These are phyloP conservation scores for Ustilago esculenta DNA, from an alignment of 1,284 basidiomycete species.

Conservation along the genomic window DNA sequence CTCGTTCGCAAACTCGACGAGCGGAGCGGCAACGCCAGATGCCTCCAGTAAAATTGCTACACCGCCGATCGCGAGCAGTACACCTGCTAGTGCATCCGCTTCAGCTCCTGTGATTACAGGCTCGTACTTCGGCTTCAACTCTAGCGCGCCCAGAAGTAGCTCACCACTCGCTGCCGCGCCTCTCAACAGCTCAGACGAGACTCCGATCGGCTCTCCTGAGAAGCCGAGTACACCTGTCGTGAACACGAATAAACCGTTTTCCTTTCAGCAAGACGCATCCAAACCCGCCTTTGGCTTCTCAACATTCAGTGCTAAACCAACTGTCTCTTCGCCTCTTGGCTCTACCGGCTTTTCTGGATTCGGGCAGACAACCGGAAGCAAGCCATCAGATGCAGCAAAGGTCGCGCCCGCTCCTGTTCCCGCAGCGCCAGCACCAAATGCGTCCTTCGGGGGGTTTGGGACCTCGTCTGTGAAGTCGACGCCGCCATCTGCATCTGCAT, in stretches of 20 bases:
- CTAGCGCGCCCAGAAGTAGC: slow-evolving; percentile 48
- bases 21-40: background rate
- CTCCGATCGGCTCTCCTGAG: slow-evolving; percentile 26
- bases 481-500: background rate
- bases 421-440: background rate
- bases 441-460: slow-evolving; percentile 12
- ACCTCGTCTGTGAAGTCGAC: slow-evolving; percentile 9
- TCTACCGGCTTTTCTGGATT: slow-evolving; percentile 20
- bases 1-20: slow-evolving; percentile 28
- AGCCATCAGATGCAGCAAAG: slow-evolving; percentile 3
- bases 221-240: slow-evolving; percentile 14
- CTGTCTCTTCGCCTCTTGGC: slow-evolving; percentile 8
- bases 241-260: slow-evolving; percentile 19
- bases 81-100: background rate
- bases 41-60: background rate
- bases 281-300: slow-evolving; percentile 17
- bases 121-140: slow-evolving; percentile 46
- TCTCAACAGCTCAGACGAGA: slow-evolving; percentile 41
- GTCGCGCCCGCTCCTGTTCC: slow-evolving; percentile 1
- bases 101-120: slow-evolving; percentile 1
- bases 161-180: slow-evolving; percentile 50
- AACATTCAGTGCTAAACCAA: slow-evolving; percentile 11
- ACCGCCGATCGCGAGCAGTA: background rate
- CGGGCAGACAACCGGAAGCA: slow-evolving; percentile 3
- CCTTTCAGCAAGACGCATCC: slow-evolving; percentile 18